Evolutionary conservation across 1,284 basidiomycete genomes (phyloP).

Genomic region (Ceratobasidium theobromae): DNA sequence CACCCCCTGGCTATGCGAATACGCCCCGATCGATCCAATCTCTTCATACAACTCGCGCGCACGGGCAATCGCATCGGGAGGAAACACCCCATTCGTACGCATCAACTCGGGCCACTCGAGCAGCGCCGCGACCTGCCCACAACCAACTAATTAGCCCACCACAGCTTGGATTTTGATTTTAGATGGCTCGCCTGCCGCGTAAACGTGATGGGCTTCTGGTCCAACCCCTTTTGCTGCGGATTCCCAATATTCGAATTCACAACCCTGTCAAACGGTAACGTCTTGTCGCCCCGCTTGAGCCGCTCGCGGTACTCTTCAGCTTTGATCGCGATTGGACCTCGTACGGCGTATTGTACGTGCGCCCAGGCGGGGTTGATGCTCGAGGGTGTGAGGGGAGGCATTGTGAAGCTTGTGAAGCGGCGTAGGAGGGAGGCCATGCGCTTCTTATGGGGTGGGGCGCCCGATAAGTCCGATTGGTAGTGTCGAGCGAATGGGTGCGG

Average conservation of each 20-base stretch:
- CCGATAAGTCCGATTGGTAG: no score
- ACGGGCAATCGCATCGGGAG: conserved; percentile 80
- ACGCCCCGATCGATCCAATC: conserved; percentile 93
- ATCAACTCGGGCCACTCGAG: conserved; percentile 90
- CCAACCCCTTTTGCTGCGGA: conserved; percentile 92
- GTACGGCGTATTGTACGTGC: conserved; percentile 94
- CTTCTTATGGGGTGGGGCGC: no score
- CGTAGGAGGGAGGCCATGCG: no score
- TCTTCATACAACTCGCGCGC: conserved; percentile 80
- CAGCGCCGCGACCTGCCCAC: conserved; percentile 74
- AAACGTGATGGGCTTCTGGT: conserved; percentile 93
- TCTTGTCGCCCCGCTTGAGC: conserved; percentile 52
- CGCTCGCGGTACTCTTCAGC: conserved; percentile 80
- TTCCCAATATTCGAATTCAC: conserved; percentile 98
- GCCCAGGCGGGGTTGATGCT: conserved; percentile 82
- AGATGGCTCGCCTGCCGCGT: conserved; percentile 71
- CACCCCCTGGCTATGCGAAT: conserved; percentile 94
- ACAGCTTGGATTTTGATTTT: neutral
- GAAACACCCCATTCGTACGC: conserved; percentile 72
- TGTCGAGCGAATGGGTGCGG: no score
- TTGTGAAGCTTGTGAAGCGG: no score
- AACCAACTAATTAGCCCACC: conserved; percentile 1
- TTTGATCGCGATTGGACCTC: conserved; percentile 93
- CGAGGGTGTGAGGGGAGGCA: conserved; percentile 62
- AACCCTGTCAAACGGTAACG: conserved; percentile 83